Conservation (phyloP, 2,329 filamentous ascomycete species). For the Calycina herbarum region DNA sequence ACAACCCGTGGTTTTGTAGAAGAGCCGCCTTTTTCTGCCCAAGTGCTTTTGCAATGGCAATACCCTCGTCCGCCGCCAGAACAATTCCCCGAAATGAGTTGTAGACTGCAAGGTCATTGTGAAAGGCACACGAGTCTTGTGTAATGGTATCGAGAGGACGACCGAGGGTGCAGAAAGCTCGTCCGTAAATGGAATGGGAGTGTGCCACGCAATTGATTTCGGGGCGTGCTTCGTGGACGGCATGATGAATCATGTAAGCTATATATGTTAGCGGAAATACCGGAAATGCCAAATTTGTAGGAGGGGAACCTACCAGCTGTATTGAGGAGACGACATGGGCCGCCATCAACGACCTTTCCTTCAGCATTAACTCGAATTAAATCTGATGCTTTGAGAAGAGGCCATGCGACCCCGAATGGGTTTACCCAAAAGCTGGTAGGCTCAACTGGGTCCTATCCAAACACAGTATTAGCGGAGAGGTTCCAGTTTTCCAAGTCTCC, state of each 20-base stretch:
- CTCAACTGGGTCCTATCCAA: slow-evolving; percentile 37
- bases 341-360: slow-evolving; percentile 64
- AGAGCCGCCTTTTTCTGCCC: slow-evolving; percentile 52
- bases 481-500: not conserved
- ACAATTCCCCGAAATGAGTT: slow-evolving; percentile 53
- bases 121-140: slow-evolving; percentile 56
- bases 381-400: slow-evolving; percentile 58
- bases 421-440: slow-evolving; percentile 39
- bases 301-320: slow-evolving; percentile 30
- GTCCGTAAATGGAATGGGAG: slow-evolving; percentile 58
- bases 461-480: not conserved
- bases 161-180: slow-evolving; percentile 62
- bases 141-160: slow-evolving; percentile 58
- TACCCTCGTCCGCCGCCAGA: slow-evolving; percentile 52
- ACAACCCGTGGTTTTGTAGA: slow-evolving; percentile 55
- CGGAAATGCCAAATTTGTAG: not conserved
- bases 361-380: slow-evolving; percentile 65
- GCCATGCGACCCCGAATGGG: slow-evolving; percentile 39
- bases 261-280: not conserved
- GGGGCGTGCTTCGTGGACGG: slow-evolving; percentile 57
- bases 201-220: slow-evolving; percentile 60
- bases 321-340: slow-evolving; percentile 40
- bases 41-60: slow-evolving; percentile 47
- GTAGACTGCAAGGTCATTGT: slow-evolving; percentile 45
- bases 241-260: slow-evolving; percentile 61